Evolutionary conservation across 176 grass and related monocot species (phyloP).

Genomic region (Oryza meyeriana): DNA sequence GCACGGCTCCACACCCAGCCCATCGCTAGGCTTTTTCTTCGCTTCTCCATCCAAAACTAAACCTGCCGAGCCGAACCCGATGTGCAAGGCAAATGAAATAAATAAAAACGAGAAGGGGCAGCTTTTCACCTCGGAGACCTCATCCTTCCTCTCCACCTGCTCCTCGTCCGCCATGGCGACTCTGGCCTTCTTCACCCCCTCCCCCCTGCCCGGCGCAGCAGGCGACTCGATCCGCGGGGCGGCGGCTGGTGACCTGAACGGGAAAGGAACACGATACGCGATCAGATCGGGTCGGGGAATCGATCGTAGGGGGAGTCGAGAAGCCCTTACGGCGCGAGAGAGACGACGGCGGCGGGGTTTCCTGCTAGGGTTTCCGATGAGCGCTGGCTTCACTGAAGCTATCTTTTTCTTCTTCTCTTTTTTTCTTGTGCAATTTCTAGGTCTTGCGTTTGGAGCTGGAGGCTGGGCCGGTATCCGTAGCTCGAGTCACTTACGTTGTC

Average conservation of each 20-base stretch:
- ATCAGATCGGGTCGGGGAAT: not conserved
- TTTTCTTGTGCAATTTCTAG: not conserved
- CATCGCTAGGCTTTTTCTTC: not conserved
- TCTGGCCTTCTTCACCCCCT: conserved; percentile 8
- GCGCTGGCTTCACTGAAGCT: not conserved
- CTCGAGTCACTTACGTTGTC: not conserved
- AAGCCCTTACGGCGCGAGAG: conserved; percentile 5
- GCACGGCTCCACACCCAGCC: not conserved
- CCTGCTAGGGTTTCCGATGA: not conserved
- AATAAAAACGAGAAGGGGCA: not conserved
- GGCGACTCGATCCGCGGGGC: not conserved
- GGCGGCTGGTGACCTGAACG: conserved; percentile 28
- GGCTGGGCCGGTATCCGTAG: not conserved
- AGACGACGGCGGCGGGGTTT: conserved; percentile 10
- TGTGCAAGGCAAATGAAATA: not conserved
- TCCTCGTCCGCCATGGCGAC: conserved; percentile 56
- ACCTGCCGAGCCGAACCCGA: not conserved
- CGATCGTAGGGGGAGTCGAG: not conserved
- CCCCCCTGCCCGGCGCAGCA: not conserved
- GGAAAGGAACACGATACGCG: not conserved
- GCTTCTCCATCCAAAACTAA: not conserved
- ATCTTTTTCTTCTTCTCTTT: not conserved
- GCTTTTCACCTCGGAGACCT: conserved; percentile 45
- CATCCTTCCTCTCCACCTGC: conserved; percentile 47
- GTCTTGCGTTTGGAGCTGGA: not conserved